Evolutionary conservation across 2,329 filamentous ascomycete genomes (phyloP), one percentile per base, ranked within the genome.

Genomic region (Penicillium sp.): DNA sequence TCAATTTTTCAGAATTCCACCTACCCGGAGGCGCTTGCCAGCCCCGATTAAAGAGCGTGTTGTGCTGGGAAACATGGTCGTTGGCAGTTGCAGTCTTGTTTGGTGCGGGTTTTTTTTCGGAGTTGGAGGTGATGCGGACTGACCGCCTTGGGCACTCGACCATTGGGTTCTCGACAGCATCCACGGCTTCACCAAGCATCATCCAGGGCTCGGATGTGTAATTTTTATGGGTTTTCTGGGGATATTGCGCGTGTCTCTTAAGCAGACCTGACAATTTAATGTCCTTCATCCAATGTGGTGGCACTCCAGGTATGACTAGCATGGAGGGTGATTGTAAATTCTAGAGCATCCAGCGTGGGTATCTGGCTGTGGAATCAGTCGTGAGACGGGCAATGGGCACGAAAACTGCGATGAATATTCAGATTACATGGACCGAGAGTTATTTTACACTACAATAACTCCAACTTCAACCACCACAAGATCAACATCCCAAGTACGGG

Each of bases 11-110:
- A 18, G 16, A 3, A 7, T 6, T 37, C 7, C 16, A 53, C 61
- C 47, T 66, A 71, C 70, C 63, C 66, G 61, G 18, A 69, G 44
- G 39, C 49, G 55, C 54, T 60, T 69, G 44, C 60, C 56, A 35
- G 59, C 63, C 51, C 68, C 64, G 18, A 67, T 36, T 18, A 66
- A 54, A 52, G 66, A 66, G 54, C 67, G 70, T 24, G 62, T 56
- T 55, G 62, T 56, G 55, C 57, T 62, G 46, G 66, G 58, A 37
- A 70, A 69, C 69, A 71, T 71, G 49, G 59, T 63, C 40, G 59
- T 56, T 63, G 61, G 43, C 24, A 43, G 41, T 59, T 50, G 35
- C 13, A 40, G 43, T 54, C 33, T 56, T 56, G 57, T 55, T 60
- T 58, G 39, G 52, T 60, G 60, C 54, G 60, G 65, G 62, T 61